Percentiles rank a stretch among this genome's conserved stretches.
phyloP scores from a whole-genome alignment of 352 stramenopile genomes.

The Globisporangium lucens region DNA sequence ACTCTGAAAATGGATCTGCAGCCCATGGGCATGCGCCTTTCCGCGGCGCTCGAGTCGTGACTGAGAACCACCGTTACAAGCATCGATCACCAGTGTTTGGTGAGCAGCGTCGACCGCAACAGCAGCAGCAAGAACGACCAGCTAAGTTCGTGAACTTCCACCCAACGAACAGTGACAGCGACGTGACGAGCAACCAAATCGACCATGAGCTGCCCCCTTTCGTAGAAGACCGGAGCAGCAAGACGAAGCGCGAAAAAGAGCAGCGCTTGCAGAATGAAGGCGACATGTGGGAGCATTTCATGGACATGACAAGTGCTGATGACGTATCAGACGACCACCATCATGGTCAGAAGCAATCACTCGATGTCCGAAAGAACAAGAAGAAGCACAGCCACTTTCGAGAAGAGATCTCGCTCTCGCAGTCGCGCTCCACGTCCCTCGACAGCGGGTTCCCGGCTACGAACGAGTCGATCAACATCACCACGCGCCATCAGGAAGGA shows the following conservation, averaged over 20 bases:
- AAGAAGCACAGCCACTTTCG: constrained; percentile 17
- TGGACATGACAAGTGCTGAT: constrained; percentile 26
- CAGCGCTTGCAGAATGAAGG: constrained; percentile 24
- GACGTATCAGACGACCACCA: constrained; percentile 8
- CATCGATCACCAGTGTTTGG: background rate
- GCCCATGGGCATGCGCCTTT: constrained; percentile 7
- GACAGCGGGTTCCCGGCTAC: background rate
- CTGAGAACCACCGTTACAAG: background rate
- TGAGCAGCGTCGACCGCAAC: background rate
- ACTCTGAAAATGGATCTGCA: background rate
- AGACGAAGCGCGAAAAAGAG: constrained; percentile 24
- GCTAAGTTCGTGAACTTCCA: background rate
- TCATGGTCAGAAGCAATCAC: background rate
- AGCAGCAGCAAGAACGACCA: constrained; percentile 2
- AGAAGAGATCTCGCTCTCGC: constrained; percentile 27
- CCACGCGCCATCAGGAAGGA: constrained; percentile 2
- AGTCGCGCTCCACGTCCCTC: constrained; percentile 13
- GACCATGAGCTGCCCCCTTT: constrained; percentile 13
- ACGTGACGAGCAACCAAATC: constrained; percentile 11
- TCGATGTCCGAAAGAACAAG: background rate
- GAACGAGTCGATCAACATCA: constrained; percentile 3
- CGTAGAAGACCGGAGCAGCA: background rate
- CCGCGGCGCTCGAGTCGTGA: constrained; percentile 3
- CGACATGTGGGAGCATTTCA: constrained; percentile 38
- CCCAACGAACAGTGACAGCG: background rate